These are phyloP conservation scores for Phytophthora megakarya DNA, from an alignment of 352 stramenopile species.

Conservation along the genomic window DNA sequence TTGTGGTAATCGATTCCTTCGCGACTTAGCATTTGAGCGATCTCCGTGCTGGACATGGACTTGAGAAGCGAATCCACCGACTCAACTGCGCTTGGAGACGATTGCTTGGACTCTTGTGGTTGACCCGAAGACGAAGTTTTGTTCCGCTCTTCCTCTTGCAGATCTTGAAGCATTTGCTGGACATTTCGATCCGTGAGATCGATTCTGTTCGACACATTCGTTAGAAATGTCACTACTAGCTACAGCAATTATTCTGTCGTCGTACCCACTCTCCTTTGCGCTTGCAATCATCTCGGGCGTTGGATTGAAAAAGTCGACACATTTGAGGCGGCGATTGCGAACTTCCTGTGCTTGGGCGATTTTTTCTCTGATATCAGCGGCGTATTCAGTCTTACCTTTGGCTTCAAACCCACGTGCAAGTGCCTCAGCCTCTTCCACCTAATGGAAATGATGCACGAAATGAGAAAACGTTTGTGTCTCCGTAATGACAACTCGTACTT, in stretches of 20 bases:
- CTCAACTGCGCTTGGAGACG: slow-evolving; percentile 29
- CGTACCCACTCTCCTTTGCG: slow-evolving; percentile 74
- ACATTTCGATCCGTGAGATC: slow-evolving; percentile 74
- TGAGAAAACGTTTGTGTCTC: background rate
- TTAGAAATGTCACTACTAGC: background rate
- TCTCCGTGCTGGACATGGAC: slow-evolving; percentile 77
- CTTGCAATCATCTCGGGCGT: slow-evolving; percentile 80
- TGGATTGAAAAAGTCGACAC: slow-evolving; percentile 81
- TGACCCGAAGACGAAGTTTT: slow-evolving; percentile 32
- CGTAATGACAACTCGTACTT: slow-evolving; percentile 38
- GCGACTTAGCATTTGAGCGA: slow-evolving; percentile 56
- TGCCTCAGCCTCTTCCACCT: slow-evolving; percentile 71
- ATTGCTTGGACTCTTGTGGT: slow-evolving; percentile 17
- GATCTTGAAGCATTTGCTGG: slow-evolving; percentile 81
- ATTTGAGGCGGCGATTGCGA: slow-evolving; percentile 52
- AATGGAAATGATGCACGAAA: background rate
- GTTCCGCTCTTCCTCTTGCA: slow-evolving; percentile 70
- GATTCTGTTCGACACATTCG: slow-evolving; percentile 46
- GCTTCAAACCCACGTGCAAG: slow-evolving; percentile 71
- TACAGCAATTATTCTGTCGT: slow-evolving; percentile 1
- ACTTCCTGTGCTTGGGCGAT: slow-evolving; percentile 57
- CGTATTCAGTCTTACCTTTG: slow-evolving; percentile 64
- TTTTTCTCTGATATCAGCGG: slow-evolving; percentile 66
- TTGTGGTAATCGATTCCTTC: slow-evolving; percentile 83
- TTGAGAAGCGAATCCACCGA: slow-evolving; percentile 76